Conservation (phyloP, 2,329 filamentous ascomycete species). For the Paraconiothyrium sp. region DNA sequence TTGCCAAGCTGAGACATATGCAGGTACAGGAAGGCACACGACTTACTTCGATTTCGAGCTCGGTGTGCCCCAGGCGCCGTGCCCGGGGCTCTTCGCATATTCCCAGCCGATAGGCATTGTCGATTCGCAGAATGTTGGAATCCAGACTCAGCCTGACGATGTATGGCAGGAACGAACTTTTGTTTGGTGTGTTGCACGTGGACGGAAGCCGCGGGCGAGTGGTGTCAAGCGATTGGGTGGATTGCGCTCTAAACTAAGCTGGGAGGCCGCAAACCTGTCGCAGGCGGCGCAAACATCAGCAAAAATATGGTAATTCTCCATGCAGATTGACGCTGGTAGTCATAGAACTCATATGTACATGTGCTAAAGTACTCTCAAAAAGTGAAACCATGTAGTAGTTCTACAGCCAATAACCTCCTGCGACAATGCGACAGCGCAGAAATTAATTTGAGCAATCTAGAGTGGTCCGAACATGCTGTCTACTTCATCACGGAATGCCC, state of each 20-base stretch:
- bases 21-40: background rate
- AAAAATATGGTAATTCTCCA: constrained; percentile 17
- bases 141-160: background rate
- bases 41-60: constrained; percentile 12
- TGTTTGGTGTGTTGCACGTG: constrained; percentile 2
- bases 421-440: too few species aligned
- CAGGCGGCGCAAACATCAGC: background rate
- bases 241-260: background rate
- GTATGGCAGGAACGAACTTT: background rate
- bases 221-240: constrained; percentile 1
- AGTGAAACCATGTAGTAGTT: too few species aligned
- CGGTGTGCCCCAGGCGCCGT: constrained; percentile 23
- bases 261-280: background rate
- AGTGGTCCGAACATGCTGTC: too few species aligned
- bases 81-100: constrained; percentile 21
- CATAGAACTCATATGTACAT: too few species aligned
- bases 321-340: constrained; percentile 27
- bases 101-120: constrained; percentile 15
- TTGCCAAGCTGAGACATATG: background rate
- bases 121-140: background rate
- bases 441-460: too few species aligned
- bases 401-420: too few species aligned
- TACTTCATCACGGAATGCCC: too few species aligned
- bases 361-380: too few species aligned
- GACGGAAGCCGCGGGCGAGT: constrained; percentile 1